Evolutionary conservation across 2,329 filamentous ascomycete species (phyloP).

Genomic region (Macrophomina tecta): DNA sequence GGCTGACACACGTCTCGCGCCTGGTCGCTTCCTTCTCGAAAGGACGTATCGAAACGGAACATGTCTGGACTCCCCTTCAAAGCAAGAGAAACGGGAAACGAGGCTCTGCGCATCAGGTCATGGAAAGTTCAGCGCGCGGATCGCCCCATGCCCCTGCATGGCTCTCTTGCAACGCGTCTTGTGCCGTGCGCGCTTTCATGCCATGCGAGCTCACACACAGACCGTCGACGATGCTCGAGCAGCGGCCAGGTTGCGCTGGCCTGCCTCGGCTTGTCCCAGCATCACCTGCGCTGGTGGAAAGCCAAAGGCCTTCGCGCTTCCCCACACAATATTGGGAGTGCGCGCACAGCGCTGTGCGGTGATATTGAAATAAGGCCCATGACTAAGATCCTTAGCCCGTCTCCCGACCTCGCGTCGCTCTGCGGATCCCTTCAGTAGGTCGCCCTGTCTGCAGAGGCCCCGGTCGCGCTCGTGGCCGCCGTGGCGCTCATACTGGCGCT

Average conservation of each 20-base stretch:
- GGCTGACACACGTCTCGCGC: conserved; percentile 18
- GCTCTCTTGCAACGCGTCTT: conserved; percentile 17
- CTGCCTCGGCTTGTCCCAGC: conserved; percentile 15
- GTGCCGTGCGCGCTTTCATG: conserved; percentile 19
- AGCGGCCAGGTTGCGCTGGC: conserved; percentile 3
- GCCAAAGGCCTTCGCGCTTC: conserved; percentile 11
- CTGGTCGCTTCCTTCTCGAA: conserved; percentile 10
- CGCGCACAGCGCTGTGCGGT: not conserved
- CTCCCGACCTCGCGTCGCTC: conserved; percentile 9
- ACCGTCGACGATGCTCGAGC: conserved; percentile 14
- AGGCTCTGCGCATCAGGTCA: conserved; percentile 26
- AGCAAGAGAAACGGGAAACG: conserved; percentile 17
- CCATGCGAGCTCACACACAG: conserved; percentile 24
- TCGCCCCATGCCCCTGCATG: conserved; percentile 7
- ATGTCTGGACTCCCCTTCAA: conserved; percentile 22
- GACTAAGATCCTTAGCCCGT: conserved; percentile 28
- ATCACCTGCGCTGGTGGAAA: conserved; percentile 7
- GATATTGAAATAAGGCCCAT: conserved; percentile 29
- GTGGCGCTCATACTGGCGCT: conserved; percentile 12
- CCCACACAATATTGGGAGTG: conserved; percentile 26
- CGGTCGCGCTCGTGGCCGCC: conserved; percentile 20
- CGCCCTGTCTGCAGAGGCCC: conserved; percentile 17
- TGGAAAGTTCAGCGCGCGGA: conserved; percentile 13
- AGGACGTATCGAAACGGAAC: conserved; percentile 21
- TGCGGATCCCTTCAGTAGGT: conserved; percentile 24